Conservation (phyloP, 768 basidiomycete genomes). For the Tylopilus cervinicoccineus region DNA sequence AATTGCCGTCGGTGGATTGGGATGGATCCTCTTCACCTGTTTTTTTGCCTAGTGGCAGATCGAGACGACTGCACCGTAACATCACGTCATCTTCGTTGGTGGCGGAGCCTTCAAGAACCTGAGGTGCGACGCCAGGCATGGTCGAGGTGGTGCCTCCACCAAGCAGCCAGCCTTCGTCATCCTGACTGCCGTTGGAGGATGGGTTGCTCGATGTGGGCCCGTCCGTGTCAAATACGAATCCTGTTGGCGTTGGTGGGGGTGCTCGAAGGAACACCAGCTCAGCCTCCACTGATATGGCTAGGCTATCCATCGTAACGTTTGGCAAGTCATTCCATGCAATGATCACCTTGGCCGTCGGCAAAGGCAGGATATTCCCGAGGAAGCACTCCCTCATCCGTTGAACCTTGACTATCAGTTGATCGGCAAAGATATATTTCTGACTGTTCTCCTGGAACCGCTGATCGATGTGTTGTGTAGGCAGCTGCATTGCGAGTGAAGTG, state of each 20-base stretch:
- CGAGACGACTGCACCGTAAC: neutral
- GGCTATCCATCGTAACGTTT: constrained; percentile 14
- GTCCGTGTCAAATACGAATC: constrained; percentile 1
- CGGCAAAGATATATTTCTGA: constrained; percentile 4
- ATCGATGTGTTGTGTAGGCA: constrained; percentile 1
- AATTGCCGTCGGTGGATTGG: neutral
- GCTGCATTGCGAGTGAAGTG: constrained; percentile 4
- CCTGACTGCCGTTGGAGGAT: neutral
- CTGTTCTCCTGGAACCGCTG: constrained; percentile 13
- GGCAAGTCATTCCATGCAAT: constrained; percentile 26
- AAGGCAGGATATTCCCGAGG: constrained; percentile 10
- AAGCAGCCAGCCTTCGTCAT: constrained; percentile 1
- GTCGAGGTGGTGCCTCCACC: constrained; percentile 1
- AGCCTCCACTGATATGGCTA: constrained; percentile 8
- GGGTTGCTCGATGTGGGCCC: neutral
- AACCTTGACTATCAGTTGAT: constrained; percentile 13
- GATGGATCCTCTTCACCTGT: neutral
- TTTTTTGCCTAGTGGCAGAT: neutral
- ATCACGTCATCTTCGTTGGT: neutral
- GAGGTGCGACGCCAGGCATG: neutral
- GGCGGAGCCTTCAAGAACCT: neutral
- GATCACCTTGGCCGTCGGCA: constrained; percentile 13
- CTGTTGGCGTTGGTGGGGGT: constrained; percentile 22
- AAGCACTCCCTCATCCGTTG: constrained; percentile 21
- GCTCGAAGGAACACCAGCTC: constrained; percentile 1